phyloP scores from a whole-genome alignment of 176 grass and related monocot genomes.

The Carex scoparia region DNA sequence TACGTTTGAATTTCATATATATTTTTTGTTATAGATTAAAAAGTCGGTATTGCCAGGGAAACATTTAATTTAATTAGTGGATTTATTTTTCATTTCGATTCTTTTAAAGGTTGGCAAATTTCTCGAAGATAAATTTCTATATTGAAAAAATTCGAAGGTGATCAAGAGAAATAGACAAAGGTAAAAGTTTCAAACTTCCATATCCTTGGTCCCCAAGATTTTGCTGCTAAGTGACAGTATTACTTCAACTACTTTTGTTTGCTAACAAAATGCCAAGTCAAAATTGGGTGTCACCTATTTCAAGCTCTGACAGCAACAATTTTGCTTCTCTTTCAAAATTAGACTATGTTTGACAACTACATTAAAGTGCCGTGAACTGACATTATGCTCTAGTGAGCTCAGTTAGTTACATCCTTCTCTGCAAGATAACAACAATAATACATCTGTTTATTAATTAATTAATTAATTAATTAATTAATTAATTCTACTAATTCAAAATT shows the following conservation, averaged over 20 bases:
- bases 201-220: constrained; percentile 18
- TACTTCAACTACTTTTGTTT: constrained; percentile 2
- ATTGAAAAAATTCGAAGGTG: neutral
- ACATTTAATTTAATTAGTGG: neutral
- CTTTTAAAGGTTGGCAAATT: neutral
- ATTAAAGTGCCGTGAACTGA: neutral
- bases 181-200: neutral
- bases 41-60: neutral
- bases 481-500: no score
- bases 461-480: no score
- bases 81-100: neutral
- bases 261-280: neutral
- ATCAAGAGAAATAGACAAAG: neutral
- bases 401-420: no score
- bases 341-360: neutral
- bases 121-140: neutral
- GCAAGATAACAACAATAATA: no score
- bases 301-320: neutral
- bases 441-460: no score
- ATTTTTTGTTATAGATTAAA: no score
- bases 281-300: constrained; percentile 5
- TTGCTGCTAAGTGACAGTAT: neutral
- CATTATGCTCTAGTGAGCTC: no score
- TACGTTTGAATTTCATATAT: no score
- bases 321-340: neutral